These are phyloP conservation scores for Colletotrichum destructivum DNA, from an alignment of 2,329 filamentous ascomycete genomes.

Conservation along the genomic window DNA sequence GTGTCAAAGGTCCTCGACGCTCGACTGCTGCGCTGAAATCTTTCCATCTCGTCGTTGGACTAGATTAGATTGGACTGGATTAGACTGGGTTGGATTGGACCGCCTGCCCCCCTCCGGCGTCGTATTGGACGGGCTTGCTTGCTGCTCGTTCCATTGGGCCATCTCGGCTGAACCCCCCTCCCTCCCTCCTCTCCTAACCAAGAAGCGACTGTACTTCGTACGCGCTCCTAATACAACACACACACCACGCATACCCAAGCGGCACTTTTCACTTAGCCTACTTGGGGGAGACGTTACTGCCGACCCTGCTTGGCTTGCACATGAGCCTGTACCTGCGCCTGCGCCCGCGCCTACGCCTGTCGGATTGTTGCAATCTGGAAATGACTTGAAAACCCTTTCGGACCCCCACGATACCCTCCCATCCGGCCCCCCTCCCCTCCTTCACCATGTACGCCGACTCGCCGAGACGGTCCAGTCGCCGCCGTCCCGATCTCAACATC, in stretches of 20 bases:
- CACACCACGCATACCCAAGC: background rate
- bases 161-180: background rate
- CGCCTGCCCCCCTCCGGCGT: background rate
- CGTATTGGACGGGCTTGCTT: slow-evolving; percentile 11
- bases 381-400: slow-evolving; percentile 41
- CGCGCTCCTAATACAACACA: too few species aligned
- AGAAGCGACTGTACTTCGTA: too few species aligned
- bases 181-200: too few species aligned
- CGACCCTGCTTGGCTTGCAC: background rate
- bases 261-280: background rate
- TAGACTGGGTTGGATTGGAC: background rate
- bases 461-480: slow-evolving; percentile 40
- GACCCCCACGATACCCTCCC: slow-evolving; percentile 35
- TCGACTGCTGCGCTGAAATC: background rate
- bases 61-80: too few species aligned
- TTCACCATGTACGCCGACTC: slow-evolving; percentile 40
- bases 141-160: slow-evolving; percentile 11
- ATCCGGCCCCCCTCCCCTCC: background rate
- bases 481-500: slow-evolving; percentile 45
- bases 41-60: too few species aligned
- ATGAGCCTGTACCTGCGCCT: slow-evolving; percentile 14
- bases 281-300: background rate
- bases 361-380: slow-evolving; percentile 31
- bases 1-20: background rate
- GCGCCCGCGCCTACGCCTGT: background rate